Base-by-base conservation (phyloP, 441 rosid species). In the Pelargonium fulgidum region DNA sequence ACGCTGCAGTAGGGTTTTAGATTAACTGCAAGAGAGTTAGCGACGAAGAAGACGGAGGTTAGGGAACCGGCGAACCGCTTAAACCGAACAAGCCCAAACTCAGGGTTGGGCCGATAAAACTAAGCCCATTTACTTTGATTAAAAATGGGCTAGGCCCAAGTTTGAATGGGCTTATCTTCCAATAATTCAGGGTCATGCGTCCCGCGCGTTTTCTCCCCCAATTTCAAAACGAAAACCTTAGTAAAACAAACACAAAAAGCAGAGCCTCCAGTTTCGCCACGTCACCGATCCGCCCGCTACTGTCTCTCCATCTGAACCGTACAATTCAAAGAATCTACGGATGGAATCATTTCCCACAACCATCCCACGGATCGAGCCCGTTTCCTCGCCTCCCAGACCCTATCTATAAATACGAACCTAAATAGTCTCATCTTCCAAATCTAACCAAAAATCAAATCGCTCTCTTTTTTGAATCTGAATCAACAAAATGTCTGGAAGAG, bases 401-500 rank as follows among this genome's bases (percentile, higher is more conserved):
- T 54, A 20, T 33, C 61, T 54, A 54, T 54, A 54, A 54, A 54
- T 54, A 54, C 2, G 2, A 33, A 33, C 22, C 8, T 24, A 54
- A 5, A 17, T 14, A 52, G 7, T 16, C 11, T 4, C 9, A n/a
- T 14, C 0, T 7, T 14, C 20, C 16, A 33, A 4, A 33, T 33
- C 39, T 0, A 33, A 33, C 39, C 39, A 33, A 33, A 33, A 33
- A 33, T 33, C 39, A 33, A 33, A 33, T 33, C 39, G 5, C 39
- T 33, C 39, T 33, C 39, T 33, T 33, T 7, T 4, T 33, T 0
- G 7, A 33, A 33, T 4, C 39, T 33, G 39, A 33, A 33, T 33
- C 39, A 14, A 52, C 14, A 42, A 24, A 2, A 74, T 74, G 77
- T 74, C 77, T 9, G 77, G 73, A 19, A 74, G 77, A 65, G 77